A percentile compares a stretch with the other conserved stretches of the same genome.
These are phyloP conservation scores for Flaveria trinervia DNA, from an alignment of 129 eudicot species.

Conservation along the genomic window DNA sequence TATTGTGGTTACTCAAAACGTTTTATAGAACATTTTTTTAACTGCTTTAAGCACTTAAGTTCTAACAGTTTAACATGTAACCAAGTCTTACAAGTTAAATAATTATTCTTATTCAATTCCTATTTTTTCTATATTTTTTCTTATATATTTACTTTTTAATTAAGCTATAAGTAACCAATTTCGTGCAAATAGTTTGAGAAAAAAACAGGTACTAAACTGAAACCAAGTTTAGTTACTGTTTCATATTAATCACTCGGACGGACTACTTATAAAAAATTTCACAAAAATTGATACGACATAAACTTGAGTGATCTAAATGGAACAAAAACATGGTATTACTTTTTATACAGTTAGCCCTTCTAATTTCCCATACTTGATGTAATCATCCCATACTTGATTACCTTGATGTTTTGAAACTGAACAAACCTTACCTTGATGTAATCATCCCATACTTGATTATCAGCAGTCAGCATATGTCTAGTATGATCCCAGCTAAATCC, in stretches of 20 bases:
- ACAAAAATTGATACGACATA: too few relatives aligned
- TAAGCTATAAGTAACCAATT: not conserved
- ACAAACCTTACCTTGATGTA: constrained; percentile 43
- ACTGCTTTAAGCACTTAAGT: not conserved
- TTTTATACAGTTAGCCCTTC: too few relatives aligned
- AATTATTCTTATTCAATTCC: not conserved
- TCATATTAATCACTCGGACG: not conserved
- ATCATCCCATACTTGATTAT: constrained; percentile 53
- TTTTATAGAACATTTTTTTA: not conserved
- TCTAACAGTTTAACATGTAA: not conserved
- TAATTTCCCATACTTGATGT: constrained; percentile 38
- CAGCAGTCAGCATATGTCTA: constrained; percentile 55
- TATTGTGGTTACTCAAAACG: not conserved
- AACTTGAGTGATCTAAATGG: not conserved
- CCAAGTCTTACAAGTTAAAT: not conserved
- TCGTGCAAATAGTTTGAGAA: not conserved
- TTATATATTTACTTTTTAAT: not conserved
- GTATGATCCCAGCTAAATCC: constrained; percentile 55
- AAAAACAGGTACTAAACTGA: not conserved
- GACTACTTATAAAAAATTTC: too few relatives aligned
- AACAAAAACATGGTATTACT: too few relatives aligned
- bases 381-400: constrained; percentile 53
- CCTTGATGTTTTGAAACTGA: not conserved
- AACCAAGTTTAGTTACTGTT: not conserved
- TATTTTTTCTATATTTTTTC: not conserved